Base-by-base conservation (phyloP, 169 alveolate genomes). In the Eimeria maxima region DNA sequence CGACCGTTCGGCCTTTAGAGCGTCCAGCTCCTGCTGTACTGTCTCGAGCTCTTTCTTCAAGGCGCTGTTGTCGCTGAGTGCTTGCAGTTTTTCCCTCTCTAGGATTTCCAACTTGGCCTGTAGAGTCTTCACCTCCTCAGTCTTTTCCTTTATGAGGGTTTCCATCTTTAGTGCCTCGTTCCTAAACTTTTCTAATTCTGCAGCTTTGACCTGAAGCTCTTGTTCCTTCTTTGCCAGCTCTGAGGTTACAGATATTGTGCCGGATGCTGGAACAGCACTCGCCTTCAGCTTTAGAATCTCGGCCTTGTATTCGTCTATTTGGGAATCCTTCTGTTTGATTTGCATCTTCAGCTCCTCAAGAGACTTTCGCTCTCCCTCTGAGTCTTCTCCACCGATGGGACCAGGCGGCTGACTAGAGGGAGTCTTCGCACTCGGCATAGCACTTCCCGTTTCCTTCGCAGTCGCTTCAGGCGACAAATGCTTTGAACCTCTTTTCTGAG, bases 31-130 rank as follows among this genome's bases (percentile, higher is more conserved):
- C 47, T 38, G 60, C 53, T 87, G 93, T 42, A 87, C 29, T 29
- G 33, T 55, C 50, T 60, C 93, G n/a, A 87, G 83, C 93, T 87
- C 65, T 87, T 63, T 57, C 81, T 87, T 87, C 65, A 87, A 71
- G 65, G 81, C 93, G 83, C 29, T 47, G 50, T 33, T 87, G 14
- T 87, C 93, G 53, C 38, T 63, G 29, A 87, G 50, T 63, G 83
- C 93, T 45, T 87, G 57, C 44, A 18, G 60, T 47, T 87, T 87
- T 38, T 87, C 93, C 81, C 65, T 87, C 44, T 87, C 81, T 63
- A 87, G 27, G 42, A 81, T 44, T 63, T 87, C 93, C 33, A 87
- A 24, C 81, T 50, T 87, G 60, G 93, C 93, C 16, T 63, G 29
- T 55, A 87, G 42, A 44, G 78, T 20, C 93, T 60, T 42, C 27